phyloP scores from a whole-genome alignment of 2,329 filamentous ascomycete species.

The Colletotrichum limetticola region DNA sequence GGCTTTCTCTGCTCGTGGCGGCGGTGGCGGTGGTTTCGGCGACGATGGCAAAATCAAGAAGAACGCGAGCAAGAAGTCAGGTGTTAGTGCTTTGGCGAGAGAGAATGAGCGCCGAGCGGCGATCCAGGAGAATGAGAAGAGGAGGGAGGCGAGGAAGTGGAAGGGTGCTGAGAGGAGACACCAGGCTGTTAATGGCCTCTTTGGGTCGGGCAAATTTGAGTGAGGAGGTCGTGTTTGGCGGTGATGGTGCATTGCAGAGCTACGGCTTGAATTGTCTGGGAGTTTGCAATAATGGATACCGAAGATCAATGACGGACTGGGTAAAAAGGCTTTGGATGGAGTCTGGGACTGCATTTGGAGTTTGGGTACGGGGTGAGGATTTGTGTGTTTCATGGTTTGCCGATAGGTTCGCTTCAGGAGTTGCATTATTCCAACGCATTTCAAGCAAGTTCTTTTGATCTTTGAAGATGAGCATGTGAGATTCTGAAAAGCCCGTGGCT shows the following conservation, averaged over 20 bases:
- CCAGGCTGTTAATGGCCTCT: conserved; percentile 67
- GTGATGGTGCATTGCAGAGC: background rate
- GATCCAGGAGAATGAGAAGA: conserved; percentile 66
- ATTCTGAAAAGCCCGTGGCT: background rate
- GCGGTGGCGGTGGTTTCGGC: conserved; percentile 42
- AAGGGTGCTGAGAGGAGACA: conserved; percentile 67
- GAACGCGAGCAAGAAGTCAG: conserved; percentile 68
- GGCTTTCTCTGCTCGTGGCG: conserved; percentile 12
- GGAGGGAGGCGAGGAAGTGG: conserved; percentile 67
- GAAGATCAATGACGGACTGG: background rate
- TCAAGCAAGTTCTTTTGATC: background rate
- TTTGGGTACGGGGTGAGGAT: background rate
- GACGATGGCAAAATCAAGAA: conserved; percentile 69
- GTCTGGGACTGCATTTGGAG: background rate
- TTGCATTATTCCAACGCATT: background rate
- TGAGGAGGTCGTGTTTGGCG: conserved; percentile 35
- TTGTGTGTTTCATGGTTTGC: background rate
- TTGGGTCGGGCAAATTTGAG: conserved; percentile 67
- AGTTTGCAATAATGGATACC: background rate
- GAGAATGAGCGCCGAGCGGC: conserved; percentile 67
- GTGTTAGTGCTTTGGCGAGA: conserved; percentile 69
- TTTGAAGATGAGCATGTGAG: background rate
- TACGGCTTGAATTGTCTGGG: background rate
- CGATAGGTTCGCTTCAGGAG: background rate
- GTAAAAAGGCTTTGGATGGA: background rate